phyloP scores from a whole-genome alignment of 257 asterid genomes.

The Voacanga thouarsii region DNA sequence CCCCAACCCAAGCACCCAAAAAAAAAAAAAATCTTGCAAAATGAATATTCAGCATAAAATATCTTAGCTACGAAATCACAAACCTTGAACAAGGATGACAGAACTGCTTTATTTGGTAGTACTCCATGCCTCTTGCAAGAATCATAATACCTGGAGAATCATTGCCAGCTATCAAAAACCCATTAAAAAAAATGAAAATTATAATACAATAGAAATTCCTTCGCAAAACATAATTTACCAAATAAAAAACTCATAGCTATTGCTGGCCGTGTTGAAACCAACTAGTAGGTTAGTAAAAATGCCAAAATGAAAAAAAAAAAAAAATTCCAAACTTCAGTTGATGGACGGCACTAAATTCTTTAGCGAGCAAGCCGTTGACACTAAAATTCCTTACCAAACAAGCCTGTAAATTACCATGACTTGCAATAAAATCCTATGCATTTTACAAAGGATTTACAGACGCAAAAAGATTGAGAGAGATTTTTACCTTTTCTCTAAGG shows the following conservation, averaged over 20 bases:
- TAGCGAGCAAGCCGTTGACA: background rate
- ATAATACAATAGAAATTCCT: background rate
- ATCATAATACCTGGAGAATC: slow-evolving; percentile 55
- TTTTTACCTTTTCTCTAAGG: slow-evolving; percentile 58
- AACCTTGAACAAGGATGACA: slow-evolving; percentile 74
- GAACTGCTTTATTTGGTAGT: slow-evolving; percentile 47
- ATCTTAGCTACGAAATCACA: slow-evolving; percentile 11
- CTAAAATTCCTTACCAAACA: background rate
- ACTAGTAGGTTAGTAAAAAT: too few species aligned
- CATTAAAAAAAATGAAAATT: background rate
- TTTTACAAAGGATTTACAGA: background rate
- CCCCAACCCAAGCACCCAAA: too few species aligned
- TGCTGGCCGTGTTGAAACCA: too few species aligned
- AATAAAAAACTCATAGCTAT: too few species aligned
- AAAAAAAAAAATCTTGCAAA: too few species aligned
- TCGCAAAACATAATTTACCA: background rate
- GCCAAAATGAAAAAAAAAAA: too few species aligned
- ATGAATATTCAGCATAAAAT: background rate
- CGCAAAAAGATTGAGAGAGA: background rate
- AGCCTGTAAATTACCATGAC: background rate
- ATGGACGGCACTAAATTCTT: background rate
- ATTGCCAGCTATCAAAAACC: slow-evolving; percentile 7
- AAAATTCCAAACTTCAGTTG: background rate
- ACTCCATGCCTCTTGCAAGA: slow-evolving; percentile 59
- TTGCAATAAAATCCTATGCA: background rate